Base-by-base conservation (phyloP, 2,329 filamentous ascomycete species). In the Bipolaris victoriae region DNA sequence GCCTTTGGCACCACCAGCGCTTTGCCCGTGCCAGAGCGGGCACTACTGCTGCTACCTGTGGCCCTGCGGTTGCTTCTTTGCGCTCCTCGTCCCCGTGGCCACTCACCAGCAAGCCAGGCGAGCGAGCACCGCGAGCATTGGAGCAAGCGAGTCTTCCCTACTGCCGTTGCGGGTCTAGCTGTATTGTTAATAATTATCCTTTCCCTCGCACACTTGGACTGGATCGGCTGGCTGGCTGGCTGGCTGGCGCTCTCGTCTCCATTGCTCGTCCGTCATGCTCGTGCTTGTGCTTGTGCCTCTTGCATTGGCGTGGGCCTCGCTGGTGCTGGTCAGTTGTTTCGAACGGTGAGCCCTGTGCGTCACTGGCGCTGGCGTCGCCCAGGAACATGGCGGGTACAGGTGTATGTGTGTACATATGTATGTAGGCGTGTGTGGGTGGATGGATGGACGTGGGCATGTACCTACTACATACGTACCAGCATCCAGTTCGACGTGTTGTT, bases 271-370 rank as follows among this genome's bases (percentile, higher is more conserved):
- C 18, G 20, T 24, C 39, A 13, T 15, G 4, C 11, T 36, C 15
- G 13, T 36, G 33, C 33, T 36, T 5, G 33, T 36, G 35, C 35
- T n/a, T 16, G 35, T 36, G 35, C 35, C 29, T 36, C 35, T n/a
- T 24, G 39, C 39, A 15, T 18, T 22, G 22, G 40, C 40, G 40
- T 43, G 40, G 40, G 40, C 40, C 40, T 43, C 35, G 44, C 20
- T 41, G 50, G 18, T 24, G 26, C 49, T 53, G 44, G 52, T 35
- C 45, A 39, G 49, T 18, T 45, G 44, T 57, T 53, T 54, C 40
- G 56, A 56, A 59, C 56, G 56, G 56, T 56, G 48, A 56, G 41
- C 26, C 43, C 35, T 40, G 24, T 58, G 47, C 52, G 56, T 55
- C 52, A 52, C 53, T 57, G 57, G 57, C 54, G 49, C 36, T 51